Evolutionary conservation across 2,329 filamentous ascomycete species (phyloP).

Genomic region (Graphilbum fragrans): DNA sequence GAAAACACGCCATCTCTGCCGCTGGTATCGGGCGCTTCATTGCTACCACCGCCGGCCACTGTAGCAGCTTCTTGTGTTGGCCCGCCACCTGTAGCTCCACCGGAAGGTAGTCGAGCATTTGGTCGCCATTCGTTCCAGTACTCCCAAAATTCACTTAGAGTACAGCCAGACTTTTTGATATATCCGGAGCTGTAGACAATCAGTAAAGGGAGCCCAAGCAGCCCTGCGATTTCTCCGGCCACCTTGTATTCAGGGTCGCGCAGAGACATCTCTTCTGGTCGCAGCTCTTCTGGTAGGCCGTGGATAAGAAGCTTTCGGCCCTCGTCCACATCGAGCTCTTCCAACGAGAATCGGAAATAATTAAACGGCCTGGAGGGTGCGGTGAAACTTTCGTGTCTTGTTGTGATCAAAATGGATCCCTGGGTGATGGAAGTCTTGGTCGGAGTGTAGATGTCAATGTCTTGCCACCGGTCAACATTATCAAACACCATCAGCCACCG

Average conservation of each 20-base stretch:
- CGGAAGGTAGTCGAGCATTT: not conserved
- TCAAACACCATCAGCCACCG: constrained; percentile 12
- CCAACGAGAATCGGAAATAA: constrained; percentile 7
- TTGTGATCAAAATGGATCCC: constrained; percentile 9
- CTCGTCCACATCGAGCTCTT: constrained; percentile 6
- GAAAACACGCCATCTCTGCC: constrained; percentile 4
- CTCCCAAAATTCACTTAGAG: constrained; percentile 9
- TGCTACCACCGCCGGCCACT: not conserved
- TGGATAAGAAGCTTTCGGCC: constrained; percentile 7
- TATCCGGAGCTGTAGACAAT: constrained; percentile 10
- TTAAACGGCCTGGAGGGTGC: constrained; percentile 10
- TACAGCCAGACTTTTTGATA: constrained; percentile 8
- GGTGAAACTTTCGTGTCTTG: constrained; percentile 7
- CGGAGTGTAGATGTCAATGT: constrained; percentile 9
- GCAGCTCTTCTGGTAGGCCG: constrained; percentile 7
- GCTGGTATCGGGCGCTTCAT: not conserved
- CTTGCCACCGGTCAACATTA: constrained; percentile 10
- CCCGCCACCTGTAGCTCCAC: not conserved
- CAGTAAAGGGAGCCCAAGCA: constrained; percentile 7
- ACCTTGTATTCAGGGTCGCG: constrained; percentile 8
- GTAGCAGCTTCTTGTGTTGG: not conserved
- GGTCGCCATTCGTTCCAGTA: constrained; percentile 10
- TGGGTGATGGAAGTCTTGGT: constrained; percentile 8
- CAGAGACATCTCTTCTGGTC: constrained; percentile 5
- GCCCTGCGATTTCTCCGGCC: constrained; percentile 5